phyloP scores from a whole-genome alignment of 1,139 yeast genomes.

The Hyphopichia pseudoburtonii region DNA sequence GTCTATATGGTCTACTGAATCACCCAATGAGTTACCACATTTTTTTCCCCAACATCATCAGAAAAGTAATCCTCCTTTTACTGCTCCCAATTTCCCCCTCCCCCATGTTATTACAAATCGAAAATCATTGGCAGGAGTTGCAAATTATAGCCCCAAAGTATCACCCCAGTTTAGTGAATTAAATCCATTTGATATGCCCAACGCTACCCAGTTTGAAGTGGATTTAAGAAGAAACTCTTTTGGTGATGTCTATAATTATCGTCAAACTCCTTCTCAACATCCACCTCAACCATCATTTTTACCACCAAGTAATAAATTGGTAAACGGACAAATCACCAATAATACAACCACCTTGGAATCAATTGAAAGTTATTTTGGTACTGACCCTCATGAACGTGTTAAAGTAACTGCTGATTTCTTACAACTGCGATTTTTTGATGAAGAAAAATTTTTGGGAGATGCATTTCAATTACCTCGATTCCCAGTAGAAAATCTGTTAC shows the following conservation, averaged over 20 bases:
- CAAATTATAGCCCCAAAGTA: slow-evolving; percentile 6
- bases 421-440: slow-evolving; percentile 26
- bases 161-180: slow-evolving; percentile 9
- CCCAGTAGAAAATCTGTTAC: slow-evolving; percentile 36
- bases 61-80: background rate
- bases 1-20: no score
- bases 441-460: slow-evolving; percentile 30
- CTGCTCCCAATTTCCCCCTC: background rate
- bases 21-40: no score
- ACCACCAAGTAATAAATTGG: background rate
- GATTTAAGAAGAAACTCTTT: slow-evolving; percentile 26
- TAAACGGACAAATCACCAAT: slow-evolving; percentile 1
- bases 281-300: slow-evolving; percentile 2
- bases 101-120: background rate
- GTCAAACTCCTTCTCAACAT: background rate
- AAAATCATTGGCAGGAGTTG: background rate
- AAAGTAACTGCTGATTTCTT: slow-evolving; percentile 30
- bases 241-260: slow-evolving; percentile 18
- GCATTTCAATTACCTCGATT: slow-evolving; percentile 42
- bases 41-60: no score
- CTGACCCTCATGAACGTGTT: slow-evolving; percentile 43
- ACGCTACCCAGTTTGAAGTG: slow-evolving; percentile 11
- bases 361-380: slow-evolving; percentile 37
- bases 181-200: slow-evolving; percentile 7
- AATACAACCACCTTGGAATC: slow-evolving; percentile 22